Percentiles rank a stretch among this genome's conserved stretches.
These are phyloP conservation scores for Fonsecaea nubica DNA, from an alignment of 2,329 filamentous ascomycete genomes.

Conservation along the genomic window DNA sequence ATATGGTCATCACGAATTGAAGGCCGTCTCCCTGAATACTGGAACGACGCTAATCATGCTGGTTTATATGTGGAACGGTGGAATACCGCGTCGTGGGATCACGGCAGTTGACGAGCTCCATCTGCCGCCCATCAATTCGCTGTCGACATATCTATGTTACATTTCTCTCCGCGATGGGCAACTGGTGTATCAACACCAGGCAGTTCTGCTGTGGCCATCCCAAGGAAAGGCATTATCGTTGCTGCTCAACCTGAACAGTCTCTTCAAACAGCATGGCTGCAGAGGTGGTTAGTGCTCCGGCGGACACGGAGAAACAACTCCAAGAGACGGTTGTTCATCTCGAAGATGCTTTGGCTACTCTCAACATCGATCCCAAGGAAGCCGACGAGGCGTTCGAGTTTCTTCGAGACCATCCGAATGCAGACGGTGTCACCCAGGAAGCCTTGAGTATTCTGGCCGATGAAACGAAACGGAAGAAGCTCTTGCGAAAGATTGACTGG, in stretches of 20 bases:
- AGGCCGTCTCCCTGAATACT: background rate
- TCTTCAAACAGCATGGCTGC: slow-evolving; percentile 16
- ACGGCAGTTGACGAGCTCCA: slow-evolving; percentile 27
- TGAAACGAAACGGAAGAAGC: slow-evolving; percentile 26
- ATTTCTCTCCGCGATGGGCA: background rate
- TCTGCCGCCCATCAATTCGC: slow-evolving; percentile 16
- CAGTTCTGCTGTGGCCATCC: background rate
- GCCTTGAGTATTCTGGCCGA: slow-evolving; percentile 34
- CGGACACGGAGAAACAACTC: slow-evolving; percentile 26
- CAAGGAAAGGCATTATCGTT: background rate
- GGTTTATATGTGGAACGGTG: slow-evolving; percentile 15
- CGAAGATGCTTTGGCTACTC: slow-evolving; percentile 29
- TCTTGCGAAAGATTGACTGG: slow-evolving; percentile 45
- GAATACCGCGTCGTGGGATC: slow-evolving; percentile 21
- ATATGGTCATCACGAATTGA: slow-evolving; percentile 5
- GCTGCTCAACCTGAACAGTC: background rate
- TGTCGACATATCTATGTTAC: background rate
- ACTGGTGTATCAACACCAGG: background rate
- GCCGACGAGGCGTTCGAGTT: slow-evolving; percentile 37
- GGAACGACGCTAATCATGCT: slow-evolving; percentile 9
- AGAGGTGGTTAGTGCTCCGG: slow-evolving; percentile 13
- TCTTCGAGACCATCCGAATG: slow-evolving; percentile 33
- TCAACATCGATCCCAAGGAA: slow-evolving; percentile 31
- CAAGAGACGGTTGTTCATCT: slow-evolving; percentile 27
- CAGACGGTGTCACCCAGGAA: slow-evolving; percentile 32